Base-by-base conservation (phyloP, 225 moss, liverwort and hornwort species). In the Sphagnum contortum region DNA sequence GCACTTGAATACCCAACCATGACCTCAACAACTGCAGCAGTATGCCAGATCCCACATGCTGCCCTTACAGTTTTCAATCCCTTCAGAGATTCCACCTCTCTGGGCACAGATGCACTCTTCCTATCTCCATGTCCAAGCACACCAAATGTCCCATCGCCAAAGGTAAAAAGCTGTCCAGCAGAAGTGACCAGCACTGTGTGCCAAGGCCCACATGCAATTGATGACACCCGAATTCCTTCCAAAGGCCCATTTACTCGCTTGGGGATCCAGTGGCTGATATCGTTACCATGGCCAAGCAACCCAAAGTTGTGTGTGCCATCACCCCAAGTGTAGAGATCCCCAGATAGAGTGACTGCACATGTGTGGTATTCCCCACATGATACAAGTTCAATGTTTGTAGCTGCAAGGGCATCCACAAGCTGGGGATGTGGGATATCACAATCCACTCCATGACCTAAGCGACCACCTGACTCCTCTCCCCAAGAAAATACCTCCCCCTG, bases 11-110 rank as follows among this genome's bases (percentile, higher is more conserved):
- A 84, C 3, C 98, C 91, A 75, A 93, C 98, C 98, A 98, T 98
- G 57, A 98, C 98, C 81, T 98, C 98, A 68, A 98, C 98, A 53
- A 98, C 93, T 1, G 98, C 98, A 44, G 93, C 91, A 2, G 93
- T 98, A 74, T 98, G 98, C 98, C 98, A 98, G 68, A 98, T 93
- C 60, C 98, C 98, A 58, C 98, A 98, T 9, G 93, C 98, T 2
- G 86, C 98, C 79, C 81, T 80, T 56, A 93, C 98, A 12, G 98
- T 98, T 72, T 91, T 98, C 79, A 98, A 60, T 2, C 98, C 98
- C 70, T 93, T 98, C 68, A 98, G 69, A 5, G 98, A 98, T 76
- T 98, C 98, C 45, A 98, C 98, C 80, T 98, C 98, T 63, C 91
- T 70, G 13, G 98, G 98, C 45, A 79, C 82, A 64, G 80, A 89